Conservation (phyloP, 352 stramenopile genomes). For the Salisapilia sapeloensis region DNA sequence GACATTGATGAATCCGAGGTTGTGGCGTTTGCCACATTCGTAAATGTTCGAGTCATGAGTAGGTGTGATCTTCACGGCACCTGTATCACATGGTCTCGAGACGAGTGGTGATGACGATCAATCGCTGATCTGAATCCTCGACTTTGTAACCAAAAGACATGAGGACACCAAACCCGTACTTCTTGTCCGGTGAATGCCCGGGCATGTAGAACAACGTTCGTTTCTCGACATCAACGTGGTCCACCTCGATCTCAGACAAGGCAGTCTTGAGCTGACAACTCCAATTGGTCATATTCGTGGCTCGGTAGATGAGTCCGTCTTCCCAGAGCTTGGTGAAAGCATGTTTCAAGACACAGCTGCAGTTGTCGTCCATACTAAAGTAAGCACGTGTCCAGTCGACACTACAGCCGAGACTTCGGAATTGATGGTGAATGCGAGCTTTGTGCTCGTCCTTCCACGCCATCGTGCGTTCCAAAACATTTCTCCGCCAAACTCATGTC, state of each 20-base stretch:
- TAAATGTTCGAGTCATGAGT: slow-evolving; percentile 90
- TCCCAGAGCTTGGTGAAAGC: slow-evolving; percentile 54
- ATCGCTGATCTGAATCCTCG: slow-evolving; percentile 17
- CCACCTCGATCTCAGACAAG: slow-evolving; percentile 77
- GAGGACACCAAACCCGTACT: slow-evolving; percentile 88
- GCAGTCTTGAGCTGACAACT: slow-evolving; percentile 79
- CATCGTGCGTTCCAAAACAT: slow-evolving; percentile 71
- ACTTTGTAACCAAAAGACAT: slow-evolving; percentile 87
- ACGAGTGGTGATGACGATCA: slow-evolving; percentile 49
- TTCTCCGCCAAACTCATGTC: slow-evolving; percentile 33
- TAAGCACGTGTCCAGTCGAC: slow-evolving; percentile 85
- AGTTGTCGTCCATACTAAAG: slow-evolving; percentile 91
- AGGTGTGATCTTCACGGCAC: slow-evolving; percentile 89
- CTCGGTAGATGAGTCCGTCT: slow-evolving; percentile 80
- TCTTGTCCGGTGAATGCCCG: slow-evolving; percentile 68
- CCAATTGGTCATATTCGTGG: slow-evolving; percentile 88
- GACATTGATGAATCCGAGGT: slow-evolving; percentile 82
- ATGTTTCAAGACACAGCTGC: slow-evolving; percentile 77
- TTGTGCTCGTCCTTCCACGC: slow-evolving; percentile 62
- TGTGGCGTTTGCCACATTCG: slow-evolving; percentile 73
- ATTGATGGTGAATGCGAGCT: slow-evolving; percentile 5
- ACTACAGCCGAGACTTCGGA: slow-evolving; percentile 36
- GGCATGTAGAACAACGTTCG: slow-evolving; percentile 73
- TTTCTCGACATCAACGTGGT: slow-evolving; percentile 84
- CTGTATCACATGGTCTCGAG: slow-evolving; percentile 91